phyloP scores from a whole-genome alignment of 2,329 filamentous ascomycete genomes.

The Dactylellina haptotyla region DNA sequence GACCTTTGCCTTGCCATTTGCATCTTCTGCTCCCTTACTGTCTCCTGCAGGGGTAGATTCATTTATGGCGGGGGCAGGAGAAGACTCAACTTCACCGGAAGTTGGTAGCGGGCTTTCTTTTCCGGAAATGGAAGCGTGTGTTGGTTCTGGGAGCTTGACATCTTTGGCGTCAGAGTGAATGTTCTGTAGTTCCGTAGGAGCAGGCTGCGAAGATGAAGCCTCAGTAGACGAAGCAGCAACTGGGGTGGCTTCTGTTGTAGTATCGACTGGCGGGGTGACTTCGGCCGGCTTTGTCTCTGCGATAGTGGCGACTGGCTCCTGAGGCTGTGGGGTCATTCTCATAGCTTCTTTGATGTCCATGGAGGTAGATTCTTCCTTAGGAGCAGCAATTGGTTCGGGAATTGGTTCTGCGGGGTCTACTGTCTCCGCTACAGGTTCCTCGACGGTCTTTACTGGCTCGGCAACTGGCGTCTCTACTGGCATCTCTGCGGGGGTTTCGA shows the following conservation, averaged over 20 bases:
- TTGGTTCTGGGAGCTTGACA: conserved; percentile 24
- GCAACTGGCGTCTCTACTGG: conserved; percentile 14
- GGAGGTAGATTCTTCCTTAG: conserved; percentile 1
- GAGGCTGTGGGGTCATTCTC: conserved; percentile 14
- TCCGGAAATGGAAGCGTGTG: not conserved
- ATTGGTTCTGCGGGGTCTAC: conserved; percentile 9
- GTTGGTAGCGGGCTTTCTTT: conserved; percentile 7
- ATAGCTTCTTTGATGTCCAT: conserved; percentile 42
- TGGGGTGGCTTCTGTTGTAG: not conserved
- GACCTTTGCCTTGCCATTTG: not conserved
- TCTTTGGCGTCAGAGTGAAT: conserved; percentile 24
- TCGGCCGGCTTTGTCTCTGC: not conserved
- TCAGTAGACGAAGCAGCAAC: conserved; percentile 13
- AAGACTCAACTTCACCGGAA: not conserved
- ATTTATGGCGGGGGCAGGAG: not conserved
- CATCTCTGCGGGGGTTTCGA: not conserved
- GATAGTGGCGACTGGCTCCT: not conserved
- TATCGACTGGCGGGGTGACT: not conserved
- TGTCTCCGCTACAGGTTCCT: too few species aligned
- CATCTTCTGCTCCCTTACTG: not conserved
- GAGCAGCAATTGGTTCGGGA: conserved; percentile 5
- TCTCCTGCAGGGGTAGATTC: not conserved
- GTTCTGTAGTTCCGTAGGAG: conserved; percentile 17
- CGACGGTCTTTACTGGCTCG: not conserved
- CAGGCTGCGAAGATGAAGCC: conserved; percentile 14